Conservation (phyloP, 2,329 filamentous ascomycete genomes). For the Fusarium coicis region DNA sequence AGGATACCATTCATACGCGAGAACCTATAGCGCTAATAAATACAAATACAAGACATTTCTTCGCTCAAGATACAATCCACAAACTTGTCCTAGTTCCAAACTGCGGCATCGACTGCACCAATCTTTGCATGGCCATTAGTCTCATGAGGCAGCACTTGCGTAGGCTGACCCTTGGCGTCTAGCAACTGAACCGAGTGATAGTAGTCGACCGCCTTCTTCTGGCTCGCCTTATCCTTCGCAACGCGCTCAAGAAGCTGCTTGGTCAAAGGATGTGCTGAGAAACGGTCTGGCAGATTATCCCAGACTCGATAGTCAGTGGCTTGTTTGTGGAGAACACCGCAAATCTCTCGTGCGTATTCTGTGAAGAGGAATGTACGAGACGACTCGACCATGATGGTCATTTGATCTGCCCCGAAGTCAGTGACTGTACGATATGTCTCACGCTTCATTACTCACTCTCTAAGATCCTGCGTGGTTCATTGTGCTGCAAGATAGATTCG, state of each 20-base stretch:
- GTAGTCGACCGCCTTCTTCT: background rate
- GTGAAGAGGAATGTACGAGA: constrained; percentile 19
- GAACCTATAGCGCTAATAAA: background rate
- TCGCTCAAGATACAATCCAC: background rate
- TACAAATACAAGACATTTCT: background rate
- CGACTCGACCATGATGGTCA: constrained; percentile 24
- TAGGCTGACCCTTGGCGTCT: background rate
- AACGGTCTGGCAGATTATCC: constrained; percentile 12
- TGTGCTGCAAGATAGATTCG: constrained; percentile 2
- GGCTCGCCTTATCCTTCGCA: background rate
- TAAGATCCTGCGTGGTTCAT: constrained; percentile 7
- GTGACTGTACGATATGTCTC: fast-evolving
- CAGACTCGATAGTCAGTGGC: constrained; percentile 13
- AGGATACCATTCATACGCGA: background rate
- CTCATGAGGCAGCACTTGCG: background rate
- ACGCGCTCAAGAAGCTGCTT: background rate
- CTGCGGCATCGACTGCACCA: background rate
- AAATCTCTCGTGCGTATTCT: constrained; percentile 11
- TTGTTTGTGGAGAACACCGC: constrained; percentile 11
- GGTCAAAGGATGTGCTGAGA: constrained; percentile 5
- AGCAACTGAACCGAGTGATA: constrained; percentile 4
- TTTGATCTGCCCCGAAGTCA: background rate
- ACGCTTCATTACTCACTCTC: background rate
- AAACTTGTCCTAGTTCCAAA: fast-evolving
- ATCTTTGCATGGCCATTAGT: background rate